A percentile compares a stretch with the other conserved stretches of the same genome.
Evolutionary conservation across 2,329 filamentous ascomycete species (phyloP).

Genomic region (Hypoxylon sp.): DNA sequence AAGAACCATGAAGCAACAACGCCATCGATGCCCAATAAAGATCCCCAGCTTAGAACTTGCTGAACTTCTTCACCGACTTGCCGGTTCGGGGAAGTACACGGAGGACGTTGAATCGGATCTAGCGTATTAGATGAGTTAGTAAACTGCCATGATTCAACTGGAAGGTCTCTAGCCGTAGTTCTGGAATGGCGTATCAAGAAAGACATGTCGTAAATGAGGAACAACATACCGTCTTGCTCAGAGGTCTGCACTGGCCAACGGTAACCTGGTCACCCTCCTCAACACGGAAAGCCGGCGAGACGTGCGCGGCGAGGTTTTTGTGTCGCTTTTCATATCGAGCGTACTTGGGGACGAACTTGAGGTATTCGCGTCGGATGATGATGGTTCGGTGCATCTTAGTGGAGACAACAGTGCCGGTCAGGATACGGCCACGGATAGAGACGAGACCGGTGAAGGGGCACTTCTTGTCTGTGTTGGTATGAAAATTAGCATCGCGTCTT

Average conservation of each 20-base stretch:
- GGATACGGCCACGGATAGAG: constrained; percentile 99
- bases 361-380: constrained; percentile 99
- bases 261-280: constrained; percentile 99
- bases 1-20: constrained; percentile 62
- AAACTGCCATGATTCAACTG: neutral
- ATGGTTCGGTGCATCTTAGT: constrained; percentile 99
- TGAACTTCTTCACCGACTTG: constrained; percentile 97
- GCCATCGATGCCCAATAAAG: constrained; percentile 65
- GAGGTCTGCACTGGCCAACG: constrained; percentile 98
- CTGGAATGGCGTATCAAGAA: neutral
- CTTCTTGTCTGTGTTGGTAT: constrained; percentile 87
- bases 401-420: constrained; percentile 98
- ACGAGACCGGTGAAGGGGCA: constrained; percentile 99
- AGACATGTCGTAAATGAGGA: constrained; percentile 3
- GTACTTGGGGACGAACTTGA: constrained; percentile 99
- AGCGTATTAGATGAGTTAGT: constrained; percentile 23
- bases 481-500: constrained; percentile 30
- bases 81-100: constrained; percentile 97
- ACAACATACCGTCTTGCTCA: constrained; percentile 96
- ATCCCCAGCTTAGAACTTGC: constrained; percentile 86
- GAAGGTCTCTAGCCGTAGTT: neutral
- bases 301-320: constrained; percentile 99
- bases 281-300: constrained; percentile 99
- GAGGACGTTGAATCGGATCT: constrained; percentile 99
- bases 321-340: constrained; percentile 99